phyloP scores from a whole-genome alignment of 2,329 filamentous ascomycete species.

The Scorias spongiosa region DNA sequence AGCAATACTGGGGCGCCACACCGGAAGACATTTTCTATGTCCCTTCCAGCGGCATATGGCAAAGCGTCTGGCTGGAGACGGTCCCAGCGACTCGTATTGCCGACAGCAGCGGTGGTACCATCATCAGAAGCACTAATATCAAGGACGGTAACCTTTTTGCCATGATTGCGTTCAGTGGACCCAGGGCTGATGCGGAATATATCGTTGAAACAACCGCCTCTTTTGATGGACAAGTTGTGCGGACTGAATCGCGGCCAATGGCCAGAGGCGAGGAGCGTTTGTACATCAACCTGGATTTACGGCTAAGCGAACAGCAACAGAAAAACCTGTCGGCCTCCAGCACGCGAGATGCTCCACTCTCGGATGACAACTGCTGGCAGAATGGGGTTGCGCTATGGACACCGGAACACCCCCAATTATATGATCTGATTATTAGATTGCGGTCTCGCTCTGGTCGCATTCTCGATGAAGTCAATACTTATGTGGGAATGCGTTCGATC shows the following conservation, averaged over 20 bases:
- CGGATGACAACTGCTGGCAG: conserved; percentile 31
- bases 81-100: conserved; percentile 39
- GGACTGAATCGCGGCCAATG: conserved; percentile 27
- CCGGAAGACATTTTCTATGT: conserved; percentile 57
- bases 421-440: conserved; percentile 40
- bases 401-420: conserved; percentile 41
- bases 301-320: conserved; percentile 29
- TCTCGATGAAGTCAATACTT: conserved; percentile 44
- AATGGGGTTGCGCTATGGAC: conserved; percentile 48
- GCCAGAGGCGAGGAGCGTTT: conserved; percentile 36
- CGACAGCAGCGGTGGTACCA: conserved; percentile 42
- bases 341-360: conserved; percentile 20
- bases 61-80: conserved; percentile 53
- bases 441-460: conserved; percentile 25
- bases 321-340: conserved; percentile 25
- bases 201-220: conserved; percentile 39
- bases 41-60: conserved; percentile 61
- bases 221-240: conserved; percentile 34
- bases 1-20: conserved; percentile 47
- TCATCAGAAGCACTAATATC: conserved; percentile 41
- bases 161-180: conserved; percentile 34
- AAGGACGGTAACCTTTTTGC: conserved; percentile 36
- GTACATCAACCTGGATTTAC: conserved; percentile 33
- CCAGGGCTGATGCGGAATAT: conserved; percentile 32
- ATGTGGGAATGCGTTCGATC: conserved; percentile 45